Evolutionary conservation across 192 early-diverging fungal species (phyloP).

Genomic region (Coemansia sp.): DNA sequence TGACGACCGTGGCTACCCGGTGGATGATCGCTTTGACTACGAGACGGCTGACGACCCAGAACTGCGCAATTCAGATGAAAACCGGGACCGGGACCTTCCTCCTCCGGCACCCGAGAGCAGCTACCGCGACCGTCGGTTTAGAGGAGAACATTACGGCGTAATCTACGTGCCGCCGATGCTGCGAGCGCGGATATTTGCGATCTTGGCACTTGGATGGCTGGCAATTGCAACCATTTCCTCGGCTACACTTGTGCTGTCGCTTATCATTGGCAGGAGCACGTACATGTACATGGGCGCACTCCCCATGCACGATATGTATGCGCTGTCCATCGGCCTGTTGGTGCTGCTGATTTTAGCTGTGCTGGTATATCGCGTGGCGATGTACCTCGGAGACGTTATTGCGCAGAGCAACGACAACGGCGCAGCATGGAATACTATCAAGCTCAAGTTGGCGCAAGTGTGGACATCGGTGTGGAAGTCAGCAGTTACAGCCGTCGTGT

Average conservation of each 20-base stretch:
- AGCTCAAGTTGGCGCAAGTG: conserved; percentile 13
- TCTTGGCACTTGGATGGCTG: conserved; percentile 34
- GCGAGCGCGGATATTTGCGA: conserved; percentile 13
- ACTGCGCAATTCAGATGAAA: conserved; percentile 16
- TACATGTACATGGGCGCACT: conserved; percentile 17
- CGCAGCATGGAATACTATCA: conserved; percentile 8
- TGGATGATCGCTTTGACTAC: conserved; percentile 60
- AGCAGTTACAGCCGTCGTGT: conserved; percentile 10
- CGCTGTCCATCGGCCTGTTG: conserved; percentile 70
- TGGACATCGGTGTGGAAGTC: conserved; percentile 17
- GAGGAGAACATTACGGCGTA: conserved; percentile 62
- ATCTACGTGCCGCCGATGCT: conserved; percentile 75
- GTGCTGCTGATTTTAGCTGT: conserved; percentile 41
- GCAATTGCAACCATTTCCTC: conserved; percentile 44
- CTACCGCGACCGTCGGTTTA: conserved; percentile 58
- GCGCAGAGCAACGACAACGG: neutral
- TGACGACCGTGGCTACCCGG: conserved; percentile 57
- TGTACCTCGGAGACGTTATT: neutral
- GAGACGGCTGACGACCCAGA: conserved; percentile 60
- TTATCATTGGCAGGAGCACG: conserved; percentile 53
- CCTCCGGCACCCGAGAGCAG: conserved; percentile 38
- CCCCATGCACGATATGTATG: conserved; percentile 76
- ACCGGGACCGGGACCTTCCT: conserved; percentile 30
- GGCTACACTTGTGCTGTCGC: conserved; percentile 52
- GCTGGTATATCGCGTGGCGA: conserved; percentile 9